Percentiles rank a stretch among this genome's conserved stretches.
Evolutionary conservation across 225 moss, liverwort and hornwort species (phyloP).

Genomic region (Pleurozium schreberi): DNA sequence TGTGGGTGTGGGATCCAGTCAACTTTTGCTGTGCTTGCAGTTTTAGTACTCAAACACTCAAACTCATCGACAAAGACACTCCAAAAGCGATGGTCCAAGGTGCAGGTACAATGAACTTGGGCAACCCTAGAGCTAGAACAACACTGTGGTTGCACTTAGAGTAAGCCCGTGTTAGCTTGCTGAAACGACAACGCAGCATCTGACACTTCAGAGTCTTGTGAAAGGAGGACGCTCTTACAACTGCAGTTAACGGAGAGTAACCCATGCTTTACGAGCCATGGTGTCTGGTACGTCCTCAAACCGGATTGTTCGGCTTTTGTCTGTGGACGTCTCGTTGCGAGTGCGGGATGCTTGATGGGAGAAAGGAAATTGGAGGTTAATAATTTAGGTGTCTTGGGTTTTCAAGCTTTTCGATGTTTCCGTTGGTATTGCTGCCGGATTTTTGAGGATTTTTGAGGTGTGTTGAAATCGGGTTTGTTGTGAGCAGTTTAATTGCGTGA

Average conservation of each 20-base stretch:
- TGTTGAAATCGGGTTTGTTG: not conserved
- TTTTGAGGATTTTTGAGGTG: not conserved
- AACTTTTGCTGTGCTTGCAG: not conserved
- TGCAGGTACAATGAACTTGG: conserved; percentile 5
- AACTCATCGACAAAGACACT: not conserved
- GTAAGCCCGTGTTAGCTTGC: not conserved
- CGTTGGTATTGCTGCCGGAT: not conserved
- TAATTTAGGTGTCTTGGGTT: not conserved
- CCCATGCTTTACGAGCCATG: not conserved
- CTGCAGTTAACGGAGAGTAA: not conserved
- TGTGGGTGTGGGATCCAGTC: not conserved
- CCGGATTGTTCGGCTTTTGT: not conserved
- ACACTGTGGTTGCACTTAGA: not conserved
- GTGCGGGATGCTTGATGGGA: not conserved
- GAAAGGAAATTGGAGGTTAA: too few species aligned
- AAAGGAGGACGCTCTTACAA: not conserved
- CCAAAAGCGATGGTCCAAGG: not conserved
- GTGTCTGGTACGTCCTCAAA: not conserved
- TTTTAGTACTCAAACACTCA: not conserved
- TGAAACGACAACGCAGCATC: not conserved
- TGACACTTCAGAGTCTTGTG: not conserved
- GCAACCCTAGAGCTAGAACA: not conserved
- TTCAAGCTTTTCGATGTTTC: not conserved
- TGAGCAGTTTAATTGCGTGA: not conserved
- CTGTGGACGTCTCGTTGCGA: not conserved